These are phyloP conservation scores for Globisporangium apiculatum DNA, from an alignment of 352 stramenopile genomes.

Conservation along the genomic window DNA sequence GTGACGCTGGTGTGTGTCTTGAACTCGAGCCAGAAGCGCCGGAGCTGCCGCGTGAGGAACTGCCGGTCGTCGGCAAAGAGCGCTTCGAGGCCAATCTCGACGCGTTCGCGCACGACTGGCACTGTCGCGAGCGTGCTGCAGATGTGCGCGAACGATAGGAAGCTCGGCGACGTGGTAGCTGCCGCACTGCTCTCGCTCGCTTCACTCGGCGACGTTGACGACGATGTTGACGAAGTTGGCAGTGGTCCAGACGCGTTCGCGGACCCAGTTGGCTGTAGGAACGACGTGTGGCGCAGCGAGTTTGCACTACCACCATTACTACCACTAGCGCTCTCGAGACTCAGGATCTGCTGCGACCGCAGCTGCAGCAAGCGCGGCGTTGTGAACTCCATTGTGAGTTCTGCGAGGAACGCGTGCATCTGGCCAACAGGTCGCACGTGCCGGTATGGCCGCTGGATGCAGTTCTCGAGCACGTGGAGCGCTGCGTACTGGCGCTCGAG, in stretches of 20 bases:
- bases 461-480: slow-evolving; percentile 41
- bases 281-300: slow-evolving; percentile 6
- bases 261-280: slow-evolving; percentile 1
- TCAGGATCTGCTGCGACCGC: slow-evolving; percentile 48
- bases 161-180: slow-evolving; percentile 12
- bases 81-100: slow-evolving; percentile 39
- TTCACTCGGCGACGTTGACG: slow-evolving; percentile 15
- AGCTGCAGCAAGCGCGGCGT: slow-evolving; percentile 34
- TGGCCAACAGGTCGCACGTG: not conserved
- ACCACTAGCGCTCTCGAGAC: slow-evolving; percentile 14
- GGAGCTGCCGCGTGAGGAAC: slow-evolving; percentile 24
- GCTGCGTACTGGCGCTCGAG: slow-evolving; percentile 51
- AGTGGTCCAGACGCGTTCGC: too few species aligned
- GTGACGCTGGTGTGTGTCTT: slow-evolving; percentile 27
- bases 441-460: slow-evolving; percentile 16
- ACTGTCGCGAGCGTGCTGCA: slow-evolving; percentile 33
- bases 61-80: slow-evolving; percentile 39
- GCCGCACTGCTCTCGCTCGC: slow-evolving; percentile 12
- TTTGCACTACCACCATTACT: not conserved
- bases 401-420: slow-evolving; percentile 31
- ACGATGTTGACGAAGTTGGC: slow-evolving; percentile 1
- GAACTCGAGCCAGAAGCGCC: slow-evolving; percentile 45
- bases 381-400: slow-evolving; percentile 33
- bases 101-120: slow-evolving; percentile 17
- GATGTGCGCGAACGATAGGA: slow-evolving; percentile 46